These are phyloP conservation scores for Vigna mungo DNA, from an alignment of 306 rosid genomes.

Conservation along the genomic window DNA sequence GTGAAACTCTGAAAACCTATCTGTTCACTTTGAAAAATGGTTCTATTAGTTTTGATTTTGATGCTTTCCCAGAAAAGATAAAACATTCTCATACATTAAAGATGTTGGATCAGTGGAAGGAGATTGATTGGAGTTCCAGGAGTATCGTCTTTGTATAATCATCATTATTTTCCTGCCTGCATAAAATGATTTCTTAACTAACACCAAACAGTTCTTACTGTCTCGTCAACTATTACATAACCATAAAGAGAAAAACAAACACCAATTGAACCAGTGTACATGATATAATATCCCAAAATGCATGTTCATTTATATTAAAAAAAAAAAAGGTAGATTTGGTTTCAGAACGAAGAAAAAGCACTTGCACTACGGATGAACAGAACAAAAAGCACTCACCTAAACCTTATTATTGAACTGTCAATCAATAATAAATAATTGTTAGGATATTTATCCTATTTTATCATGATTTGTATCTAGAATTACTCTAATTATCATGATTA, in stretches of 20 bases:
- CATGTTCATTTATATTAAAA: background rate
- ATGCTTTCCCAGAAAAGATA: conserved; percentile 71
- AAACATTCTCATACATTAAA: no score
- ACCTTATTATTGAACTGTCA: no score
- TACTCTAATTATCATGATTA: no score
- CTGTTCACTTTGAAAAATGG: conserved; percentile 92
- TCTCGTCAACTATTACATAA: conserved; percentile 18
- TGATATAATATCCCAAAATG: conserved; percentile 17
- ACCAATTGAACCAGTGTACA: background rate
- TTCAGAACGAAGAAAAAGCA: no score
- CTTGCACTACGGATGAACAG: no score
- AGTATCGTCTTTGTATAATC: conserved; percentile 56
- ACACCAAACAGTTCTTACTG: conserved; percentile 14
- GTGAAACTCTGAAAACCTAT: no score
- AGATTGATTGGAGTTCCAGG: conserved; percentile 69
- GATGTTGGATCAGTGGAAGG: conserved; percentile 61
- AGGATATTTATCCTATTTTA: no score
- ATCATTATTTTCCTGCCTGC: conserved; percentile 69
- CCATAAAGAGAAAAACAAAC: conserved; percentile 24
- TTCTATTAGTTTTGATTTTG: conserved; percentile 58
- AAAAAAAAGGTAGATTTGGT: background rate
- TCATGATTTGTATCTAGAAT: no score
- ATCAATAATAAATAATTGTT: no score
- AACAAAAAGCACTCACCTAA: no score
- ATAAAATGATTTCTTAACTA: conserved; percentile 16